phyloP scores from a whole-genome alignment of 2,329 filamentous ascomycete genomes.

The Colletotrichum musicola region DNA sequence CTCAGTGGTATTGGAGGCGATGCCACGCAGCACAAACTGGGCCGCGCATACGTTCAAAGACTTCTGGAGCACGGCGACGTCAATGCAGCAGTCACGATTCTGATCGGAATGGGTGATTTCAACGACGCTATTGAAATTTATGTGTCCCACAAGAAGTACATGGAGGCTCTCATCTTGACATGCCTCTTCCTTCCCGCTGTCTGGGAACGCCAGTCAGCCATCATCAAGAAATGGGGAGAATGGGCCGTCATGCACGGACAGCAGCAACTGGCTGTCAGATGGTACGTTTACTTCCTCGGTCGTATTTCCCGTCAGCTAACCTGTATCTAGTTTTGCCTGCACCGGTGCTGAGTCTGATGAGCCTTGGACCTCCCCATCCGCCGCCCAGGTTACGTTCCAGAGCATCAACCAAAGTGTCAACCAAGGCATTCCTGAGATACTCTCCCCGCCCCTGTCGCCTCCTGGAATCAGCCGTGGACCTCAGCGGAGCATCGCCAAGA shows the following conservation, averaged over 20 bases:
- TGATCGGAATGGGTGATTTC: slow-evolving; percentile 91
- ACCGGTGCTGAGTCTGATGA: slow-evolving; percentile 87
- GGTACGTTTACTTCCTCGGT: slow-evolving; percentile 54
- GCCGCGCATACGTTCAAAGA: slow-evolving; percentile 89
- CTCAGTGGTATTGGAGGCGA: slow-evolving; percentile 84
- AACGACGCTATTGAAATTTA: slow-evolving; percentile 98
- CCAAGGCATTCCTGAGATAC: slow-evolving; percentile 69
- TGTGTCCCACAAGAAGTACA: slow-evolving; percentile 87
- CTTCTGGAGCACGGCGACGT: slow-evolving; percentile 91
- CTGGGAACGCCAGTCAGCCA: slow-evolving; percentile 90
- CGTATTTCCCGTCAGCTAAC: background rate
- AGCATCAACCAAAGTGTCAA: slow-evolving; percentile 63
- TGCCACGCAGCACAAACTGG: slow-evolving; percentile 88
- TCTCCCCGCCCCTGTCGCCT: slow-evolving; percentile 81
- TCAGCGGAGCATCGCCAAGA: slow-evolving; percentile 77
- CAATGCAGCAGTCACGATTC: slow-evolving; percentile 91
- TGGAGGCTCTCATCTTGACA: slow-evolving; percentile 92
- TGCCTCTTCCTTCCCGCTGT: slow-evolving; percentile 86
- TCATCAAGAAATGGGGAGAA: slow-evolving; percentile 96
- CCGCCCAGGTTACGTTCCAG: slow-evolving; percentile 71
- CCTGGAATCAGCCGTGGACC: slow-evolving; percentile 72
- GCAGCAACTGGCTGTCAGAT: slow-evolving; percentile 90
- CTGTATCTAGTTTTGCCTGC: slow-evolving; percentile 78
- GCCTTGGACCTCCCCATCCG: slow-evolving; percentile 88
- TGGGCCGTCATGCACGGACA: slow-evolving; percentile 88